Evolutionary conservation across 768 basidiomycete species (phyloP).

Genomic region (Rhodocollybia butyracea): DNA sequence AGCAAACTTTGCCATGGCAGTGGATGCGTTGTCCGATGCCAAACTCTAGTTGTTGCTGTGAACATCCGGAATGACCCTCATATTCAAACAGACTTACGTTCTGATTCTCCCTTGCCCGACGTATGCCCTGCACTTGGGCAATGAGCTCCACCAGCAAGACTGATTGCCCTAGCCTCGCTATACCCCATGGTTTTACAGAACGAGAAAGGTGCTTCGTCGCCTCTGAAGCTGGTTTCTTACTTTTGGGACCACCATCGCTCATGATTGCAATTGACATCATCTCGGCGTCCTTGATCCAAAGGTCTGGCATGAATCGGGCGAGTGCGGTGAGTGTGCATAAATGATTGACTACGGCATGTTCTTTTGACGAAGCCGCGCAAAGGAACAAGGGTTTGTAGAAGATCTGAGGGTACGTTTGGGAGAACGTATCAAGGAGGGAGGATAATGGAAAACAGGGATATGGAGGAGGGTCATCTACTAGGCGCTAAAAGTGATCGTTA

Average conservation of each 20-base stretch:
- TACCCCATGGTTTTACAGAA: slow-evolving; percentile 35
- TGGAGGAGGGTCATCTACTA: slow-evolving; percentile 51
- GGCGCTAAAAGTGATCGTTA: slow-evolving; percentile 35
- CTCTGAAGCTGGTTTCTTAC: slow-evolving; percentile 8
- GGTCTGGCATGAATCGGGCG: slow-evolving; percentile 52
- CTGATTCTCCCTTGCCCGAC: slow-evolving; percentile 39
- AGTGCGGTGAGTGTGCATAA: slow-evolving; percentile 51
- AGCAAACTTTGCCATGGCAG: slow-evolving; percentile 44
- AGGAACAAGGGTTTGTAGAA: slow-evolving; percentile 74
- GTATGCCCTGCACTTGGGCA: slow-evolving; percentile 40
- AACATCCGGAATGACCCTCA: slow-evolving; percentile 10
- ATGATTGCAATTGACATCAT: slow-evolving; percentile 73
- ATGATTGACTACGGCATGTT: slow-evolving; percentile 55
- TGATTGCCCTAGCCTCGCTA: slow-evolving; percentile 58
- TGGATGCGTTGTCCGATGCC: slow-evolving; percentile 24
- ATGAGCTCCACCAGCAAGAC: slow-evolving; percentile 63
- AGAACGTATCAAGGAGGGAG: slow-evolving; percentile 47
- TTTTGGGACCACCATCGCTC: slow-evolving; percentile 35
- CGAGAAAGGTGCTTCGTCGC: not conserved
- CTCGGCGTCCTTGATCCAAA: slow-evolving; percentile 68
- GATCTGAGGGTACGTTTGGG: slow-evolving; percentile 50
- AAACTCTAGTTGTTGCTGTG: not conserved
- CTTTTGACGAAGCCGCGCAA: slow-evolving; percentile 64
- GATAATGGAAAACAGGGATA: slow-evolving; percentile 41
- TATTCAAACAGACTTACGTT: not conserved